Evolutionary conservation across 2,329 filamentous ascomycete genomes (phyloP), one percentile per base, ranked within the genome.

Genomic region (Aspergillus hiratsukae): DNA sequence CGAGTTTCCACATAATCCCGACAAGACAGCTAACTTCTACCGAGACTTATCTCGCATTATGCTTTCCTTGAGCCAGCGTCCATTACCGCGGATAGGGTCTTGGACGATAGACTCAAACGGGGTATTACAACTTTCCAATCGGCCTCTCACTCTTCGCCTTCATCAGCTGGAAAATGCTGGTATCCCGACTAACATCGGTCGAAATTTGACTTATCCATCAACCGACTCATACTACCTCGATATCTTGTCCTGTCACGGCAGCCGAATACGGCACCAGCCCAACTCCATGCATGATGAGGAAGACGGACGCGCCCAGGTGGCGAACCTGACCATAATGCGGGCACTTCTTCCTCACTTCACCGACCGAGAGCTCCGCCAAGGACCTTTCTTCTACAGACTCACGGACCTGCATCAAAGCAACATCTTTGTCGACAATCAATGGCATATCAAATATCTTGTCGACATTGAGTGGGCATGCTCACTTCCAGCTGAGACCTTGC

Each of bases 331-430:
- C 0, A 60, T 59, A 1, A 69, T 75, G 64, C 64, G 69, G 51
- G 64, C 61, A 5, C 64, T 61, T 40, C 56, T 55, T 43, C 65
- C 50, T 58, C 72, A 61, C 49, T 73, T 58, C 67, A 65, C 60
- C 28, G 60, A 58, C 4, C 55, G 60, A 23, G 69, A 74, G 57
- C 60, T 69, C 23, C 64, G 69, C 4, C 49, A 68, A 19, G 72
- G 74, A 1, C 72, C 71, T 1, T 77, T 73, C 53, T 50, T 71
- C 11, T 63, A 66, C 50, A 58, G 51, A 1, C 61, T 78, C 8
- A 77, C 74, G 8, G 75, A 79, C 60, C 60, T 79, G 6, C 72
- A 78, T 53, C 65, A 65, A 51, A 75, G 72, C 55, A 69, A 69
- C 48, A 62, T 69, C 11, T 59, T 66, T 31, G 64, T 68, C 25